Evolutionary conservation across 2,329 filamentous ascomycete genomes (phyloP).

Genomic region (Colletotrichum sp.): DNA sequence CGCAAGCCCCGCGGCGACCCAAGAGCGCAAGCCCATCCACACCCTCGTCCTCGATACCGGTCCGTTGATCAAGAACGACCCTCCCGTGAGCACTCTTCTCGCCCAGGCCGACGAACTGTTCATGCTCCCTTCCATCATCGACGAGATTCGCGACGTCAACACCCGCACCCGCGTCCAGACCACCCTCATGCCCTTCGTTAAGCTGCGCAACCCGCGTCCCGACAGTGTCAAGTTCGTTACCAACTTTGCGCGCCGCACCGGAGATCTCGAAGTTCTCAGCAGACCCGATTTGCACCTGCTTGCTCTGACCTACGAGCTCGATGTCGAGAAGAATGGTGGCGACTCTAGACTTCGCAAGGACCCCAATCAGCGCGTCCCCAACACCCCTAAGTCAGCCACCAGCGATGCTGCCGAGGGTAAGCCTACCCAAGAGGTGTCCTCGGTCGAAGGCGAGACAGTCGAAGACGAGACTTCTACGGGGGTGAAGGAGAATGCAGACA

Average conservation of each 20-base stretch:
- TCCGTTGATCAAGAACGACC: slow-evolving; percentile 92
- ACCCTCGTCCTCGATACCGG: slow-evolving; percentile 89
- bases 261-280: slow-evolving; percentile 87
- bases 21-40: slow-evolving; percentile 70
- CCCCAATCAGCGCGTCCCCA: slow-evolving; percentile 80
- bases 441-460: neutral
- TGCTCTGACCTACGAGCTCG: slow-evolving; percentile 92
- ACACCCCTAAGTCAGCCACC: slow-evolving; percentile 65
- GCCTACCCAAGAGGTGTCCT: slow-evolving; percentile 21
- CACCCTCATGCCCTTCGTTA: slow-evolving; percentile 84
- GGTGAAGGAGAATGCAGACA: neutral
- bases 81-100: slow-evolving; percentile 81
- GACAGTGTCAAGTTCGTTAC: slow-evolving; percentile 81
- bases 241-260: slow-evolving; percentile 87
- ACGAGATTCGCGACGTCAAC: slow-evolving; percentile 86
- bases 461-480: slow-evolving; percentile 21
- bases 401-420: slow-evolving; percentile 26
- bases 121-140: slow-evolving; percentile 84
- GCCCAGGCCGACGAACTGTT: slow-evolving; percentile 77
- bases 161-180: slow-evolving; percentile 84
- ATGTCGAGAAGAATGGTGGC: slow-evolving; percentile 88
- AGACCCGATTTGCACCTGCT: slow-evolving; percentile 88
- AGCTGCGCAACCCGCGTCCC: slow-evolving; percentile 73
- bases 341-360: slow-evolving; percentile 82
- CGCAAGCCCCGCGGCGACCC: slow-evolving; percentile 2